Evolutionary conservation across 2,329 filamentous ascomycete species (phyloP).

Genomic region (Exophiala sp.): DNA sequence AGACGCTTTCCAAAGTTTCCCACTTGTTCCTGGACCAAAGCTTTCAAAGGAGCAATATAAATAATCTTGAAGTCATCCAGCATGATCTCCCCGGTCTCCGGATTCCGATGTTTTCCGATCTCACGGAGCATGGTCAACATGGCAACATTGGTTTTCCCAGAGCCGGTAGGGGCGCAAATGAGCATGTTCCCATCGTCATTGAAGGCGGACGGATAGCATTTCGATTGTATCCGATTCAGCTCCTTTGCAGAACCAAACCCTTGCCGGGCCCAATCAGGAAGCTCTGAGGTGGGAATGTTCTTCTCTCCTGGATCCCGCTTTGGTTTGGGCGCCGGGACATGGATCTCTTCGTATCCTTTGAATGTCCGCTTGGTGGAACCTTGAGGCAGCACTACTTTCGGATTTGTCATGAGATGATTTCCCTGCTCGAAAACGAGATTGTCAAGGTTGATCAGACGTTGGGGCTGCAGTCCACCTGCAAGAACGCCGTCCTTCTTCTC

Average conservation of each 20-base stretch:
- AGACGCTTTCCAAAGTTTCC: constrained; percentile 92
- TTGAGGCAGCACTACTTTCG: constrained; percentile 85
- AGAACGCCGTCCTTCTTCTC: constrained; percentile 60
- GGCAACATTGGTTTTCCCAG: constrained; percentile 96
- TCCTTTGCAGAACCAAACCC: constrained; percentile 83
- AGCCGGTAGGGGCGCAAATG: constrained; percentile 92
- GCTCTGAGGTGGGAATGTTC: constrained; percentile 74
- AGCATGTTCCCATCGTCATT: constrained; percentile 95
- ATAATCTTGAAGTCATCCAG: constrained; percentile 97
- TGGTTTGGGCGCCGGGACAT: constrained; percentile 88
- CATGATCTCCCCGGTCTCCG: constrained; percentile 85
- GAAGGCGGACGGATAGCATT: constrained; percentile 86
- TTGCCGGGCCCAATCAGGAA: constrained; percentile 84
- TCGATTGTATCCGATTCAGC: constrained; percentile 92
- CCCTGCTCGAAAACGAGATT: constrained; percentile 96
- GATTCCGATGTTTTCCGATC: constrained; percentile 89
- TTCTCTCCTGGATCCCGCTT: constrained; percentile 73
- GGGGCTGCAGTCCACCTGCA: constrained; percentile 77
- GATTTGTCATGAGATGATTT: constrained; percentile 99
- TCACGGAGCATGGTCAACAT: constrained; percentile 96
- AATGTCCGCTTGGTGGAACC: constrained; percentile 92
- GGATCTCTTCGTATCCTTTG: constrained; percentile 98
- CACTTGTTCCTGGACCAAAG: constrained; percentile 93
- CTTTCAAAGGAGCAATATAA: constrained; percentile 93
- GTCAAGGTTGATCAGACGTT: constrained; percentile 83